A percentile compares a stretch with the other conserved stretches of the same genome.
phyloP scores from a whole-genome alignment of 305 asterid genomes.

The Petunia hybrid region DNA sequence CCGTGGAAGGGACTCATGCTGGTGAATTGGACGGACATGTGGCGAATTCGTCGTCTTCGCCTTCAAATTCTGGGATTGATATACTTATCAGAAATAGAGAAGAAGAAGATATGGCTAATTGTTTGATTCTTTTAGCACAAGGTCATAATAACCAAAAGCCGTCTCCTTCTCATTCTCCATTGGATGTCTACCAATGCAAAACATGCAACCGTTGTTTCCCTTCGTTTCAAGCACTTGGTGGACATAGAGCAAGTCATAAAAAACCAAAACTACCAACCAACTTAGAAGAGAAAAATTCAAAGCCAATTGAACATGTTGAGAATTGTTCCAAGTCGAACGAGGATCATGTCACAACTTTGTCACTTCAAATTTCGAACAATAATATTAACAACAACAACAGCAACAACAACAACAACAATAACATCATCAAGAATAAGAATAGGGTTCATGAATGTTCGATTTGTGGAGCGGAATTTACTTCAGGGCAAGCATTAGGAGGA shows the following conservation, averaged over 20 bases:
- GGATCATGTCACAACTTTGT: slow-evolving; percentile 44
- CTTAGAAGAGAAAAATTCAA: slow-evolving; percentile 34
- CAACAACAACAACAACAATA: background rate
- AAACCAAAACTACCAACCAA: slow-evolving; percentile 47
- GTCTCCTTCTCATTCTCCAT: background rate
- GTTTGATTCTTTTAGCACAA: slow-evolving; percentile 79
- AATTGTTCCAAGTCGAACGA: slow-evolving; percentile 18
- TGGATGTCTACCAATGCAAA: slow-evolving; percentile 65
- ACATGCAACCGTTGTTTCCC: slow-evolving; percentile 71
- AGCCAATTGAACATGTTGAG: slow-evolving; percentile 30
- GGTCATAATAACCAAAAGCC: slow-evolving; percentile 42
- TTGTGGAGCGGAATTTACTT: slow-evolving; percentile 62
- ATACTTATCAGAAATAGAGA: background rate
- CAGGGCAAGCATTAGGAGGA: slow-evolving; percentile 74
- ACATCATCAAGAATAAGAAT: background rate
- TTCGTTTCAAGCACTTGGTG: slow-evolving; percentile 91
- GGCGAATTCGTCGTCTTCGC: background rate
- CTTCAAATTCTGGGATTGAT: slow-evolving; percentile 20
- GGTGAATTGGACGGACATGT: slow-evolving; percentile 9
- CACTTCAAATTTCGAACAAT: slow-evolving; percentile 56
- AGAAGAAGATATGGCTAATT: slow-evolving; percentile 89
- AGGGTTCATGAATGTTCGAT: slow-evolving; percentile 57
- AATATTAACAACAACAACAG: background rate
- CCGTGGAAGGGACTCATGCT: slow-evolving; percentile 30
- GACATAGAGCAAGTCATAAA: slow-evolving; percentile 88